Evolutionary conservation across 2,329 filamentous ascomycete species (phyloP).

Genomic region (Cladobotryum mycophilum): DNA sequence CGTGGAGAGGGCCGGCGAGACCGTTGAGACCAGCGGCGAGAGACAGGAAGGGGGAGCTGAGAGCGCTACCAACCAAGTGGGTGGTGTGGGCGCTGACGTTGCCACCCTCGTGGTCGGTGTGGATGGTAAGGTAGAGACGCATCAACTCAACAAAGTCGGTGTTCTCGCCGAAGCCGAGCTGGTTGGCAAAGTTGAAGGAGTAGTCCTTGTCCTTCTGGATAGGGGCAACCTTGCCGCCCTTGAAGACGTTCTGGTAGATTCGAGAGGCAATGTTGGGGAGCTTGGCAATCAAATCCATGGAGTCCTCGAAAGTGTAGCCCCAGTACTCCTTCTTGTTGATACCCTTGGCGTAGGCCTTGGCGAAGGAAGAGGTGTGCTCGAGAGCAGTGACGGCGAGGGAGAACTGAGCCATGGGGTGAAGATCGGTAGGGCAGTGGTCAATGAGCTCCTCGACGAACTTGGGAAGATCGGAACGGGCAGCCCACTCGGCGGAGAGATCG

Average conservation of each 20-base stretch:
- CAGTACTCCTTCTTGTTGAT: conserved; percentile 99
- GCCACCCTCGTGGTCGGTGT: conserved; percentile 99
- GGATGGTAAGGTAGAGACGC: conserved; percentile 98
- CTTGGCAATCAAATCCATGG: conserved; percentile 99
- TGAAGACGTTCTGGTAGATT: conserved; percentile 99
- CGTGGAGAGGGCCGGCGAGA: conserved; percentile 96
- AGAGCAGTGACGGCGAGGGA: conserved; percentile 95
- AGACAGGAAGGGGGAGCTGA: conserved; percentile 96
- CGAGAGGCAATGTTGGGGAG: conserved; percentile 94
- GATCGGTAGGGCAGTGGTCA: conserved; percentile 97
- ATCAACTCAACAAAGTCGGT: conserved; percentile 96
- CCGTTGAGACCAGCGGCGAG: conserved; percentile 95
- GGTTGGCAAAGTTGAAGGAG: conserved; percentile 98
- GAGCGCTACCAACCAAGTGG: conserved; percentile 91
- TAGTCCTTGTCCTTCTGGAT: conserved; percentile 99
- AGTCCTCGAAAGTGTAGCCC: conserved; percentile 98
- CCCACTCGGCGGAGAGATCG: conserved; percentile 97
- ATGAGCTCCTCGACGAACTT: conserved; percentile 99
- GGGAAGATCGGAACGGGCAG: conserved; percentile 91
- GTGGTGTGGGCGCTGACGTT: conserved; percentile 99
- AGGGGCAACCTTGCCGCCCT: conserved; percentile 95
- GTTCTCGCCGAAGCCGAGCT: conserved; percentile 95
- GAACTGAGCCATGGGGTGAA: conserved; percentile 99
- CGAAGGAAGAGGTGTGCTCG: conserved; percentile 95
- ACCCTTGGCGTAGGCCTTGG: conserved; percentile 98